Conservation (phyloP, 164 flowering plant genomes). For the Magnolia officinalis region DNA sequence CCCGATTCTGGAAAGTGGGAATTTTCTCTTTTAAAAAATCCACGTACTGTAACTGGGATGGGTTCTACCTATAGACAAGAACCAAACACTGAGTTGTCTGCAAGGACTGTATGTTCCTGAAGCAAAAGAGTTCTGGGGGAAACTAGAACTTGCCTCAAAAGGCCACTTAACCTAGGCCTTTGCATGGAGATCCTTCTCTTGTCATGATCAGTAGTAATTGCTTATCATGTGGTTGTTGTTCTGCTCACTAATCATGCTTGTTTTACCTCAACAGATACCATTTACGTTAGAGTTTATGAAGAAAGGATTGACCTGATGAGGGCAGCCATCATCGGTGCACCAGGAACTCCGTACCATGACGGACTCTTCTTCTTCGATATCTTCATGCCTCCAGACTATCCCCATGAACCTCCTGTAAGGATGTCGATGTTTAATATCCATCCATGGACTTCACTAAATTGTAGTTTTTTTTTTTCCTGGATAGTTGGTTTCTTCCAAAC, state of each 20-base stretch:
- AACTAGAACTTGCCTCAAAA: background rate
- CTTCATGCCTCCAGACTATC: conserved; percentile 71
- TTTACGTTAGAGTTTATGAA: conserved; percentile 76
- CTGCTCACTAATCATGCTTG: background rate
- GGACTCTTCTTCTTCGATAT: conserved; percentile 90
- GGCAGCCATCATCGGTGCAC: conserved; percentile 76
- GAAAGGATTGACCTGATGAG: conserved; percentile 82
- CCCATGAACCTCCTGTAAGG: conserved; percentile 88
- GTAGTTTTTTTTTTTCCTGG: background rate
- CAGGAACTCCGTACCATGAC: conserved; percentile 92
- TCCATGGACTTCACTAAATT: background rate
- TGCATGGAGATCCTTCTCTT: background rate
- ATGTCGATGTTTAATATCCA: background rate
- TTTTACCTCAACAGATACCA: conserved; percentile 45
- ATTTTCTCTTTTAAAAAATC: background rate
- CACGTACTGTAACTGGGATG: background rate
- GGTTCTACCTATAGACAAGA: background rate
- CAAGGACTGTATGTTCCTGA: background rate
- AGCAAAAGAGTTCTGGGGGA: background rate
- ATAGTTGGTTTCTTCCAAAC: background rate
- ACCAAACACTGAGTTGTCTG: background rate
- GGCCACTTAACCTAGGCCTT: background rate
- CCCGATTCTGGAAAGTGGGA: background rate
- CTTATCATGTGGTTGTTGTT: background rate
- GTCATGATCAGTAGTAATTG: background rate